Evolutionary conservation across 306 rosid species (phyloP).

Genomic region (Prunus davidiana): DNA sequence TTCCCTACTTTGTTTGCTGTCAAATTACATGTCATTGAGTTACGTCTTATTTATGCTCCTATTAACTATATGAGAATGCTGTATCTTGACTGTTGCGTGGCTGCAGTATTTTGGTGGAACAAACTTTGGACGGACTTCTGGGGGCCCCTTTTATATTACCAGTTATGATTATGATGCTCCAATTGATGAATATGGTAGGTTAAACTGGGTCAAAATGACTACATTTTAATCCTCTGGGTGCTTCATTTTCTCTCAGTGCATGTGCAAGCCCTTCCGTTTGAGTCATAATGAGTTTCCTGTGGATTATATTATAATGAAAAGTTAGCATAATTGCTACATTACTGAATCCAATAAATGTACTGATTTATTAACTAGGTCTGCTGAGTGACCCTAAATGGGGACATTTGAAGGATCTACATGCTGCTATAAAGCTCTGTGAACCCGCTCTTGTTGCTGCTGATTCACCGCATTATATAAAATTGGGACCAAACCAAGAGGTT

Average conservation of each 20-base stretch:
- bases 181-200: conserved; percentile 89
- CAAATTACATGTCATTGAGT: not conserved
- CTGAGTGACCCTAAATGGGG: conserved; percentile 95
- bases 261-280: not conserved
- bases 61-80: conserved; percentile 5
- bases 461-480: conserved; percentile 65
- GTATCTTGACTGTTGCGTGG: conserved; percentile 37
- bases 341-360: not conserved
- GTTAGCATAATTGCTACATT: not conserved
- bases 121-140: conserved; percentile 93
- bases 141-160: conserved; percentile 92
- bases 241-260: not conserved
- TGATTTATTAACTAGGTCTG: conserved; percentile 52
- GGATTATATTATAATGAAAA: not conserved
- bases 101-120: conserved; percentile 96
- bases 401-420: conserved; percentile 90
- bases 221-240: conserved; percentile 8
- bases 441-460: conserved; percentile 83
- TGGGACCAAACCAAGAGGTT: conserved; percentile 97
- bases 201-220: conserved; percentile 12
- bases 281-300: not conserved
- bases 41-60: conserved; percentile 21
- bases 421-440: conserved; percentile 92
- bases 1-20: conserved; percentile 1
- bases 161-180: conserved; percentile 99